Evolutionary conservation across 2,329 filamentous ascomycete genomes (phyloP), one percentile per base, ranked within the genome.

Genomic region (Calonectria montana): DNA sequence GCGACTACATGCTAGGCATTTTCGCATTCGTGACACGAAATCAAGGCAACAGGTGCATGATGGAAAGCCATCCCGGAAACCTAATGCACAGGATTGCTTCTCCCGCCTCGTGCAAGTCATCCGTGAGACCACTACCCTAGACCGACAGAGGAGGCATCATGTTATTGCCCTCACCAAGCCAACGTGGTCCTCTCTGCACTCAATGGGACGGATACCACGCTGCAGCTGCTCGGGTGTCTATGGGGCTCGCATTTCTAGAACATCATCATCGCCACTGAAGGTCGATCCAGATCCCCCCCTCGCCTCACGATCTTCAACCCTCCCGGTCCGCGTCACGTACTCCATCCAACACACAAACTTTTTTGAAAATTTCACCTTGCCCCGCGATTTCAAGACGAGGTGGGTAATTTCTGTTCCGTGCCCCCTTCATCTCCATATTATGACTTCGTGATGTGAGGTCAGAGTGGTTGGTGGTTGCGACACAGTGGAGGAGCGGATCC

Each of bases 251-350:
- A 6, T 63, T 70, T 70, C 68, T 21, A 67, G 68, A 70, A 70
- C 45, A 37, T 63, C 43, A 25, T 27, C 16, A 41, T 70, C 47
- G 68, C 68, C 63, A 70, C 68, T 21, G 27, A 25, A 25, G 39
- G 63, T 59, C 55, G 68, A 70, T 65, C 55, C 68, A 67, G 63
- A 66, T 70, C 68, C 55, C 31, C 31, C 31, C 31, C 3, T 35
- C 35, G 21, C 55, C n/a, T 55, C 68, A 23, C 55, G 55, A 70
- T 70, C 65, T 29, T 16, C 37, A 15, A 16, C 37, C 16, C 23
- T 63, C 37, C 47, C 25, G 50, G 67, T 65, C 62, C 48, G 41
- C 39, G 62, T 70, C 63, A 66, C 39, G 43, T 43, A 43, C 41
- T 31, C 48, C 21, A 59, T 31, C 48, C 21, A 59, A 12, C n/a